A percentile compares a stretch with the other conserved stretches of the same genome.
Conservation (phyloP, 441 rosid species). For the Gossypium davidsonii region DNA sequence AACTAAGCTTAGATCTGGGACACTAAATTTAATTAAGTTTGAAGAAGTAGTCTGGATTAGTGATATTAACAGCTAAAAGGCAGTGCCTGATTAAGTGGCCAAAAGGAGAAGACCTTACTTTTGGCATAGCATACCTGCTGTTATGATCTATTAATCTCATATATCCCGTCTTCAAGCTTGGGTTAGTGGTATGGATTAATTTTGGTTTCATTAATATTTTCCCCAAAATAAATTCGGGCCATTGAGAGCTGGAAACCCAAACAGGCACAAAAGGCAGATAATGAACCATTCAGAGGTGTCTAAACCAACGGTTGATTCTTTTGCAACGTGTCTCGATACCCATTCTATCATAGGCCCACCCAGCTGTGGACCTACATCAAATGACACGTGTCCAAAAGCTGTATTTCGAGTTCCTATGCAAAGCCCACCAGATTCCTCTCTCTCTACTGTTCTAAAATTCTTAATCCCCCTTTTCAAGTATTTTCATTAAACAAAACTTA, state of each 20-base stretch:
- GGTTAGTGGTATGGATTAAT: no score
- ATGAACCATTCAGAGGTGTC: background rate
- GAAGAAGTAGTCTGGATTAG: no score
- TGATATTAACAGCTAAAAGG: no score
- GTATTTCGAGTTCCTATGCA: background rate
- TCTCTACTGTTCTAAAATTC: background rate
- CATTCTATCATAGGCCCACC: background rate
- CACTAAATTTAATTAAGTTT: no score
- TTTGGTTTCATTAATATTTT: background rate
- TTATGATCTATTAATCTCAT: no score
- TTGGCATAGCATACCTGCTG: no score
- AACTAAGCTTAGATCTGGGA: no score
- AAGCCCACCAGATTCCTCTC: constrained; percentile 5
- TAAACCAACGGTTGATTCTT: background rate
- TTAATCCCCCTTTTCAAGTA: constrained; percentile 1
- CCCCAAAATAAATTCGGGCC: background rate
- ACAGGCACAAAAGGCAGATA: background rate
- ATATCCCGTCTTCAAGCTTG: no score
- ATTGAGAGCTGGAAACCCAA: background rate
- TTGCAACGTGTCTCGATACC: background rate
- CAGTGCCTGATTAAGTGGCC: no score
- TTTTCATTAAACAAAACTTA: background rate
- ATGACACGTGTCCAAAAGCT: background rate
- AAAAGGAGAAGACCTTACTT: no score
- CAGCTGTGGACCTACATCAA: background rate